These are phyloP conservation scores for Rhytidiadelphus loreus DNA, from an alignment of 225 moss, liverwort and hornwort genomes.

Conservation along the genomic window DNA sequence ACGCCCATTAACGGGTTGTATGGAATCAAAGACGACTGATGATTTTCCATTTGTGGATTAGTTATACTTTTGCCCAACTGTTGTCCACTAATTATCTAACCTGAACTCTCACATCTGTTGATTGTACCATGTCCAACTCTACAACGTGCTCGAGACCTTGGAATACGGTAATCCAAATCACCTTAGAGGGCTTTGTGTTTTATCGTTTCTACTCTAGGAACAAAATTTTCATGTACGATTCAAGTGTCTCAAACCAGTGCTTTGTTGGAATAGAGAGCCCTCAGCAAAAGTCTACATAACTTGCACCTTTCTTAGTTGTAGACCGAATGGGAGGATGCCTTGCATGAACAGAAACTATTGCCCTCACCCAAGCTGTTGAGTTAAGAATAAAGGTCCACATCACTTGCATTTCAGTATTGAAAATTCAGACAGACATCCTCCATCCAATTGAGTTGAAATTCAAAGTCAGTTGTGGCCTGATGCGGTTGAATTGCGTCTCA, in stretches of 20 bases:
- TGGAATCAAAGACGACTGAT: not conserved
- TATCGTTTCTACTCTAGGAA: not conserved
- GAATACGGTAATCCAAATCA: too few species aligned
- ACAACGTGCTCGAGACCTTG: not conserved
- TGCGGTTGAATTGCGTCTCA: not conserved
- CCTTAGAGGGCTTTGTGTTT: too few species aligned
- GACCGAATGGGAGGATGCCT: not conserved
- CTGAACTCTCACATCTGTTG: not conserved
- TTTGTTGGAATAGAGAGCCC: not conserved
- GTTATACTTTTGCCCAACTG: not conserved
- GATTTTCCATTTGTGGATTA: not conserved
- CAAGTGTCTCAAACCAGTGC: not conserved
- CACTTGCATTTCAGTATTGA: too few species aligned
- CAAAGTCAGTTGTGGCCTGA: not conserved
- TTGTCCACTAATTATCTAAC: too few species aligned
- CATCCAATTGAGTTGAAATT: not conserved
- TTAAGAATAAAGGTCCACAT: too few species aligned
- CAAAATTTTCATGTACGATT: not conserved
- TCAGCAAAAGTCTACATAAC: not conserved
- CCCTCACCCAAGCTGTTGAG: not conserved
- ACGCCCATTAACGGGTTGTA: not conserved
- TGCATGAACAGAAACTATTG: not conserved
- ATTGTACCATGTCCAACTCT: not conserved
- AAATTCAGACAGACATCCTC: not conserved
- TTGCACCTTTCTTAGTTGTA: not conserved